Conservation (phyloP, 306 rosid species). For the Acacia melanoxylon region DNA sequence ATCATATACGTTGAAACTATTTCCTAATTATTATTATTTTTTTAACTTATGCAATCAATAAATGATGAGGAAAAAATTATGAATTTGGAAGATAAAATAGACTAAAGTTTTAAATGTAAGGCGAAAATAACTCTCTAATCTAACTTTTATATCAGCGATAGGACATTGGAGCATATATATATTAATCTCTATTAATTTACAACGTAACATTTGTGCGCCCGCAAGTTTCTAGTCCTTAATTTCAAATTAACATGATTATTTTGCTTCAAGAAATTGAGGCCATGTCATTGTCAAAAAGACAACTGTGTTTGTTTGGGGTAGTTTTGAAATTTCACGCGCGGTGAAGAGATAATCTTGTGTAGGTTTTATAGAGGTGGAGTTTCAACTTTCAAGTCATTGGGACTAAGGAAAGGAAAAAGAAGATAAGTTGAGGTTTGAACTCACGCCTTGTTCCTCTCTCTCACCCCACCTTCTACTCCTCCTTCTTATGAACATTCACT, state of each 20-base stretch:
- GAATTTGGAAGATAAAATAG: too few relatives aligned
- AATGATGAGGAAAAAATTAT: too few relatives aligned
- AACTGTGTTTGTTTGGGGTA: background rate
- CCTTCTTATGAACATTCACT: slow-evolving; percentile 3
- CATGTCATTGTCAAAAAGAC: background rate
- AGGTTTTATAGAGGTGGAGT: slow-evolving; percentile 1
- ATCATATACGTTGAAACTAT: too few relatives aligned
- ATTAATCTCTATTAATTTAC: too few relatives aligned
- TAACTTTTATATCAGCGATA: too few relatives aligned
- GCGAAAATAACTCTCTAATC: too few relatives aligned
- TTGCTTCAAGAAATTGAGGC: background rate
- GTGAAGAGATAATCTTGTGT: background rate
- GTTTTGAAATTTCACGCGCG: background rate
- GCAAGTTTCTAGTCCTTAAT: background rate
- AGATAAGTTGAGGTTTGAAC: slow-evolving; percentile 23
- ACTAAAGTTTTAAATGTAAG: too few relatives aligned
- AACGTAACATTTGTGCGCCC: too few relatives aligned
- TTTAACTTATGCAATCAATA: too few relatives aligned
- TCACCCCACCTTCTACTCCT: background rate
- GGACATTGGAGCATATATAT: too few relatives aligned
- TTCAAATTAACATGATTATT: background rate
- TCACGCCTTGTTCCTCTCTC: background rate
- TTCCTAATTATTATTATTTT: too few relatives aligned
- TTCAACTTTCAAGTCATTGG: slow-evolving; percentile 10
- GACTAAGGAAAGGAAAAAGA: slow-evolving; percentile 17